Conservation (phyloP, 179 eudicot species). For the Nepenthes alata region DNA sequence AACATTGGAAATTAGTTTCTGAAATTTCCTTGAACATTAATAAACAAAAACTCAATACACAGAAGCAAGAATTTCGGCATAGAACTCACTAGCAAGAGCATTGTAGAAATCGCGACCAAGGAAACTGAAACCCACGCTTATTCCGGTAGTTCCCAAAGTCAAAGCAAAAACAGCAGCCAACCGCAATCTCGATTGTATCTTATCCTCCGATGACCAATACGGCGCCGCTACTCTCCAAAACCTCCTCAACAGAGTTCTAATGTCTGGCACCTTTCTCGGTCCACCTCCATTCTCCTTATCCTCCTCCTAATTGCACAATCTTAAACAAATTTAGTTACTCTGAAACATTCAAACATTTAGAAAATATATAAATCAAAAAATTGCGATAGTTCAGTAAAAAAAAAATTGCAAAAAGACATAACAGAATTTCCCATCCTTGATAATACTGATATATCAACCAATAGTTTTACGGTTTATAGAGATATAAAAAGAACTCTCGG, state of each 20-base stretch:
- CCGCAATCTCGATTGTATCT: constrained; percentile 60
- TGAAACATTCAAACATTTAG: no score
- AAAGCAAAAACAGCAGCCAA: constrained; percentile 71
- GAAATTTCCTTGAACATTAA: no score
- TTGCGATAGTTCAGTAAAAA: no score
- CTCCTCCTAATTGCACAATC: not conserved
- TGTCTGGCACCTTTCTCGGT: constrained; percentile 49
- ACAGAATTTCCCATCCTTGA: no score
- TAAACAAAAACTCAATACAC: no score
- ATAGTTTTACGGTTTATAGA: no score
- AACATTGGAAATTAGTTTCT: no score
- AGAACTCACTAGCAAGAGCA: constrained; percentile 70
- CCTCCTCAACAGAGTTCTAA: constrained; percentile 48
- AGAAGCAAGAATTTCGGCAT: not conserved
- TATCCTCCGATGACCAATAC: constrained; percentile 82
- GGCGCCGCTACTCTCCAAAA: constrained; percentile 95
- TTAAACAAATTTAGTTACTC: no score
- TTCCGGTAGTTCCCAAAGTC: constrained; percentile 77
- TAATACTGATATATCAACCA: no score
- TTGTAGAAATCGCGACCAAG: constrained; percentile 96
- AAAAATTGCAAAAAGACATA: no score
- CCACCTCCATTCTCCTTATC: constrained; percentile 5
- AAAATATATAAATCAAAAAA: no score
- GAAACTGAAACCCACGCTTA: constrained; percentile 84
- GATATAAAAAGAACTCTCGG: no score